phyloP scores from a whole-genome alignment of 805 yeast species.

The Lipomyces anomalus region DNA sequence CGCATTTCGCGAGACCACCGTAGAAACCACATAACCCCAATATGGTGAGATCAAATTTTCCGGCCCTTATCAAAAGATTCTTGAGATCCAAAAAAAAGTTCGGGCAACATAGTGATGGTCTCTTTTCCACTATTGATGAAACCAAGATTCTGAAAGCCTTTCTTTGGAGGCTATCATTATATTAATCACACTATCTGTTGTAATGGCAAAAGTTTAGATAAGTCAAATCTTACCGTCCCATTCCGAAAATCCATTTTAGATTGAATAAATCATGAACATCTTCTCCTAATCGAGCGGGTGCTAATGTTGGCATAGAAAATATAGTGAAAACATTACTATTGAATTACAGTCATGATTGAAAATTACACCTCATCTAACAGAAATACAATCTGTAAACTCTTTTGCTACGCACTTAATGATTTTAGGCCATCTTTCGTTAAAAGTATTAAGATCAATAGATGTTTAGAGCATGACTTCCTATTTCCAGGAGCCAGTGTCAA shows the following conservation, averaged over 20 bases:
- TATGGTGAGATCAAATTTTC: slow-evolving; percentile 41
- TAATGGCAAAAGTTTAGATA: too few relatives aligned
- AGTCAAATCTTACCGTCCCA: slow-evolving; percentile 50
- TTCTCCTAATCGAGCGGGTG: slow-evolving; percentile 47
- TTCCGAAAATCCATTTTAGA: slow-evolving; percentile 45
- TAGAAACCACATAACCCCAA: slow-evolving; percentile 48
- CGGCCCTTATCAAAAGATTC: slow-evolving; percentile 48
- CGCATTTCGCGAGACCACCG: slow-evolving; percentile 52
- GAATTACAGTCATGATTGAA: too few relatives aligned
- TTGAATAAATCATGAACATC: slow-evolving; percentile 38
- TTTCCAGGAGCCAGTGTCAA: slow-evolving; percentile 14
- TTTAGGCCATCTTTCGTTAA: slow-evolving; percentile 30
- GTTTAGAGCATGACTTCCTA: slow-evolving; percentile 2
- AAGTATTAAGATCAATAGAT: slow-evolving; percentile 6
- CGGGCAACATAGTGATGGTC: slow-evolving; percentile 42
- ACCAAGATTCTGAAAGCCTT: slow-evolving; percentile 45
- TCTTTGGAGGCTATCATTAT: too few relatives aligned
- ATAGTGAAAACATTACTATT: too few relatives aligned
- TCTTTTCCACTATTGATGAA: slow-evolving; percentile 49
- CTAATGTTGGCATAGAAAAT: slow-evolving; percentile 32
- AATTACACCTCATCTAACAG: slow-evolving; percentile 40
- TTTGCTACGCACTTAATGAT: slow-evolving; percentile 43
- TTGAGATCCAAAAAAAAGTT: slow-evolving; percentile 47
- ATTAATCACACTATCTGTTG: too few relatives aligned
- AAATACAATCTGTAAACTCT: slow-evolving; percentile 42